Percentiles rank a stretch among this genome's conserved stretches.
phyloP scores from a whole-genome alignment of 2,329 filamentous ascomycete species.

The Amauroascus verrucosus region DNA sequence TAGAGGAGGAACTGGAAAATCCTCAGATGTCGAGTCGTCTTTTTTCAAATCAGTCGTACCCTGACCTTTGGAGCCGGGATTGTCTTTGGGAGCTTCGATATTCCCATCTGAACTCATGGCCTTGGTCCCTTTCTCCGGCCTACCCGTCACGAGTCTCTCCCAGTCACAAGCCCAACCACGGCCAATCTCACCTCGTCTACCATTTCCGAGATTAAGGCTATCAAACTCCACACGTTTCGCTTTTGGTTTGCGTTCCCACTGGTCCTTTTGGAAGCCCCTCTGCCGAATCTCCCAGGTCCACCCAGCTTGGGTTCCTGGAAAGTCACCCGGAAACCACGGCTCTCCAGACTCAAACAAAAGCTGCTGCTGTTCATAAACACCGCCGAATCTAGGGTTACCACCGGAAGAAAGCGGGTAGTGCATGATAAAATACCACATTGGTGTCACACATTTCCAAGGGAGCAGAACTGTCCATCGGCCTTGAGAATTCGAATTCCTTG shows the following conservation, averaged over 20 bases:
- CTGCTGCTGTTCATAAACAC: constrained; percentile 68
- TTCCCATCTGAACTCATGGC: neutral
- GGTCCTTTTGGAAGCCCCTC: constrained; percentile 46
- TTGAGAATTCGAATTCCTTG: constrained; percentile 42
- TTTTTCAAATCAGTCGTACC: neutral
- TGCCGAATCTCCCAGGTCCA: constrained; percentile 65
- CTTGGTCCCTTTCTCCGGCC: neutral
- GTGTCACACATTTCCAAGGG: constrained; percentile 79
- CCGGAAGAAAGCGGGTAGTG: constrained; percentile 71
- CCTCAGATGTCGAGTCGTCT: constrained; percentile 5
- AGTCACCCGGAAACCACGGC: constrained; percentile 82
- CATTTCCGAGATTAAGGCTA: constrained; percentile 61
- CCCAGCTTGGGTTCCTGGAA: constrained; percentile 67
- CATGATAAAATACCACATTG: constrained; percentile 78
- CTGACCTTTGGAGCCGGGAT: neutral
- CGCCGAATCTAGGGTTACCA: constrained; percentile 71
- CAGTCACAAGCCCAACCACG: constrained; percentile 76
- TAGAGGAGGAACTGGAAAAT: constrained; percentile 21
- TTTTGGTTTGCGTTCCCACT: constrained; percentile 70
- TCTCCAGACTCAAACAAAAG: constrained; percentile 66
- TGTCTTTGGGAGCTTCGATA: neutral
- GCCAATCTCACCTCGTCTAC: constrained; percentile 71
- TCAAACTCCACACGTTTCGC: constrained; percentile 70
- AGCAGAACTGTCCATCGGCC: constrained; percentile 74
- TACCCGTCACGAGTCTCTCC: constrained; percentile 51